Evolutionary conservation across 257 asterid species (phyloP).

Genomic region (Nemophila menziesii): DNA sequence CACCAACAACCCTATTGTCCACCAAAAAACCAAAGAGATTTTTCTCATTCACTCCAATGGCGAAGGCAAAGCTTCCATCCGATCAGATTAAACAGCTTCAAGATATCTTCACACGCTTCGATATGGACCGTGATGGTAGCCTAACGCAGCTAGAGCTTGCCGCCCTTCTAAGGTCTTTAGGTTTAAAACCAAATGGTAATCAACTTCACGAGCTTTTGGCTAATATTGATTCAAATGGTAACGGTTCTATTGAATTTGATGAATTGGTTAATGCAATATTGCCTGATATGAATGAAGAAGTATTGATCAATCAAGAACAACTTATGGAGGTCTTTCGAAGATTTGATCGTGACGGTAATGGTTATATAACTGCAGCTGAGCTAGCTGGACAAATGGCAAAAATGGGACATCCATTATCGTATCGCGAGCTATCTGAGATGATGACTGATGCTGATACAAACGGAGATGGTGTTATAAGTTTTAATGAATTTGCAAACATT

Average conservation of each 20-base stretch:
- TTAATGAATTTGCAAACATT: slow-evolving; percentile 37
- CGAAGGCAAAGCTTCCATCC: slow-evolving; percentile 23
- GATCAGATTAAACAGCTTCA: slow-evolving; percentile 34
- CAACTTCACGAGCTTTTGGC: slow-evolving; percentile 26
- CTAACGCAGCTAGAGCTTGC: slow-evolving; percentile 40
- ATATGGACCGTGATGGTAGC: slow-evolving; percentile 41
- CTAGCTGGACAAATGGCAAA: slow-evolving; percentile 46
- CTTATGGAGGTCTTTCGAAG: slow-evolving; percentile 37
- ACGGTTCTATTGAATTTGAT: slow-evolving; percentile 38
- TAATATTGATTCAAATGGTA: slow-evolving; percentile 42
- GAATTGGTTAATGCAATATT: slow-evolving; percentile 35
- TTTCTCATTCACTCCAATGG: slow-evolving; percentile 1
- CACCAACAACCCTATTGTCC: neutral
- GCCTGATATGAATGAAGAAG: slow-evolving; percentile 38
- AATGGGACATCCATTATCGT: slow-evolving; percentile 43
- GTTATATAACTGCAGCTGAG: slow-evolving; percentile 41
- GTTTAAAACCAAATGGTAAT: slow-evolving; percentile 34
- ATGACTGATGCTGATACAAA: slow-evolving; percentile 45
- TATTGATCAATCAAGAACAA: slow-evolving; percentile 39
- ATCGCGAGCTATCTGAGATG: slow-evolving; percentile 27
- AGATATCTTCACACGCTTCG: slow-evolving; percentile 36
- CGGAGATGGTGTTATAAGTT: slow-evolving; percentile 57
- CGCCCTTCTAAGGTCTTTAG: slow-evolving; percentile 40
- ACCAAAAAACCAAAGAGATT: neutral
- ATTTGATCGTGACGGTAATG: slow-evolving; percentile 48